These are phyloP conservation scores for Cutaneotrichosporon curvatum DNA, from an alignment of 1,284 basidiomycete genomes.

Conservation along the genomic window DNA sequence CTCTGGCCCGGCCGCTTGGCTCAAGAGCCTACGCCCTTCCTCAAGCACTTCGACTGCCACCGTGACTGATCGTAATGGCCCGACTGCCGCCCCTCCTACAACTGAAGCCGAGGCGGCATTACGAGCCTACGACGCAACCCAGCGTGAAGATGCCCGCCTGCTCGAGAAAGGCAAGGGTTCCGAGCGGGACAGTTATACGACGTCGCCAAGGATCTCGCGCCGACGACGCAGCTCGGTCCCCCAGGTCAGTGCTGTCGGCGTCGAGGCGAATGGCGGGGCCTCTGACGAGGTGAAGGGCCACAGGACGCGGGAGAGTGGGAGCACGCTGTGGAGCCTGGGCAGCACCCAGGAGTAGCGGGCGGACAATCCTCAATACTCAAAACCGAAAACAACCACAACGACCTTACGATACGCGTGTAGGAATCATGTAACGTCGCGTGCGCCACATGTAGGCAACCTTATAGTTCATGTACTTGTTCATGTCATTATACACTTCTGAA, in stretches of 20 bases:
- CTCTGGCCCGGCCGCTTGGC: background rate
- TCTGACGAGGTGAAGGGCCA: background rate
- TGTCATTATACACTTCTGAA: background rate
- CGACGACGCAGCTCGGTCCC: background rate
- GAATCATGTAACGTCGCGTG: too few species aligned
- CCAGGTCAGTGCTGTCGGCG: background rate
- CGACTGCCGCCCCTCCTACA: background rate
- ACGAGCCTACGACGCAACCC: constrained; percentile 29
- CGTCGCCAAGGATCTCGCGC: constrained; percentile 17
- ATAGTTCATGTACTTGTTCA: too few species aligned
- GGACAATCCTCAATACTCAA: too few species aligned
- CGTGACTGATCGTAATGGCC: too few species aligned
- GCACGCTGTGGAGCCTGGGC: constrained; percentile 26
- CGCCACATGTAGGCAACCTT: too few species aligned
- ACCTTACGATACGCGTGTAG: too few species aligned
- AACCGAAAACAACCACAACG: too few species aligned
- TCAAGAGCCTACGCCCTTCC: background rate
- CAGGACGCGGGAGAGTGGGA: constrained; percentile 12
- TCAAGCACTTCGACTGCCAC: background rate
- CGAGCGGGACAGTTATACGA: constrained; percentile 22
- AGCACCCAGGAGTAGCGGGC: constrained; percentile 1
- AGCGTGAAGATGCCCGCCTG: constrained; percentile 24
- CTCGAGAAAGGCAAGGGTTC: constrained; percentile 24
- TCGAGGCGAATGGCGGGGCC: background rate
- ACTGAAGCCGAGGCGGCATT: constrained; percentile 12